Evolutionary conservation across 176 grass and related monocot species (phyloP).

Genomic region (Eragrostis curvula): DNA sequence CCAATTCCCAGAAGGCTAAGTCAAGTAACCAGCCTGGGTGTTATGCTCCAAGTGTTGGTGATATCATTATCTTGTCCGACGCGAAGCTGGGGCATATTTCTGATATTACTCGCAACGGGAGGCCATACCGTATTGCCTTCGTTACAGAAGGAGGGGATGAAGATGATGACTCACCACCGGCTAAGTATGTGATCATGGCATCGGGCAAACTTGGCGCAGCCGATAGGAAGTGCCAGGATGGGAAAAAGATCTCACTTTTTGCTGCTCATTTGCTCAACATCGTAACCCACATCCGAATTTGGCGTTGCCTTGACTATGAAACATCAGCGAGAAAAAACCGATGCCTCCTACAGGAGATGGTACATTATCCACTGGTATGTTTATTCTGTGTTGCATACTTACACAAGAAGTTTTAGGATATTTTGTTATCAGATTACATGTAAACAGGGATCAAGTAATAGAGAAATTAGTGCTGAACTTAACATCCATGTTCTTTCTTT

Average conservation of each 20-base stretch:
- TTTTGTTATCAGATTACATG: background rate
- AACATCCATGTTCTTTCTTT: background rate
- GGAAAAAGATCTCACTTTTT: constrained; percentile 36
- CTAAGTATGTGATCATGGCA: constrained; percentile 42
- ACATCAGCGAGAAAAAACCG: constrained; percentile 26
- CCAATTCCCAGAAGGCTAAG: constrained; percentile 11
- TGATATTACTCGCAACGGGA: constrained; percentile 38
- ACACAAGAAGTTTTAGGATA: background rate
- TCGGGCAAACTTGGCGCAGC: constrained; percentile 41
- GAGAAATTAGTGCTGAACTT: constrained; percentile 9
- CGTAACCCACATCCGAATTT: constrained; percentile 55
- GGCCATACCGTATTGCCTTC: constrained; percentile 33
- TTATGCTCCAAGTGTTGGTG: constrained; percentile 52
- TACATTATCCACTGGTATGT: constrained; percentile 47
- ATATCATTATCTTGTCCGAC: constrained; percentile 65
- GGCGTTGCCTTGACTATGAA: constrained; percentile 47
- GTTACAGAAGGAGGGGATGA: constrained; percentile 45
- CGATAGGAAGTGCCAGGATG: background rate
- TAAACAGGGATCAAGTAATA: constrained; percentile 20
- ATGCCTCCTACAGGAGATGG: constrained; percentile 35
- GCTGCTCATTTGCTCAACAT: constrained; percentile 63
- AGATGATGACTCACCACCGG: constrained; percentile 39
- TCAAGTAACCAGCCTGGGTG: constrained; percentile 26
- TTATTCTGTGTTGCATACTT: constrained; percentile 4
- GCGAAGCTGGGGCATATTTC: constrained; percentile 29